Percentiles rank a stretch among this genome's conserved stretches.
Evolutionary conservation across 2,329 filamentous ascomycete species (phyloP).

Genomic region (Neofusicoccum umdonicola): DNA sequence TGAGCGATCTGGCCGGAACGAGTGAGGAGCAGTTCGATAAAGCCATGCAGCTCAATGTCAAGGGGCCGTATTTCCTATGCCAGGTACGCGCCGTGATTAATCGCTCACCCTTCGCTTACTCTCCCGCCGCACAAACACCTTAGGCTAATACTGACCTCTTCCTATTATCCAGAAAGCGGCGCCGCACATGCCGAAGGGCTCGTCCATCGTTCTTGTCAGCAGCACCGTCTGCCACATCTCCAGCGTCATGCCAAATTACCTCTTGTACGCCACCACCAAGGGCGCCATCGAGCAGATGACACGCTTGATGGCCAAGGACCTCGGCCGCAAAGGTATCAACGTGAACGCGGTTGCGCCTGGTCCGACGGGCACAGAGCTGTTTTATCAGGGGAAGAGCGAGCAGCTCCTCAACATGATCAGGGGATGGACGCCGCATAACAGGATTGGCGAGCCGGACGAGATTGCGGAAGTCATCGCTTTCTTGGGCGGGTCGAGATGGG

Average conservation of each 20-base stretch:
- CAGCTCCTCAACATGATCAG: constrained; percentile 36
- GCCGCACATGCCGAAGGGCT: constrained; percentile 50
- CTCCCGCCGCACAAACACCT: not conserved
- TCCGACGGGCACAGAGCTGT: constrained; percentile 55
- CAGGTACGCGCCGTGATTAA: not conserved
- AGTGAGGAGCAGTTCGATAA: constrained; percentile 54
- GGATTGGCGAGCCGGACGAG: constrained; percentile 27
- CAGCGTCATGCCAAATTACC: constrained; percentile 50
- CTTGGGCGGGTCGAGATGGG: constrained; percentile 22
- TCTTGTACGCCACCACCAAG: constrained; percentile 47
- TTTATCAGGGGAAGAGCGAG: constrained; percentile 38
- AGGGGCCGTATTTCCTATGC: constrained; percentile 37
- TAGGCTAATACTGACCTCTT: constrained; percentile 2
- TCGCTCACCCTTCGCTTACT: not conserved
- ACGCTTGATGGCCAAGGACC: constrained; percentile 55
- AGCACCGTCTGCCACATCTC: constrained; percentile 44
- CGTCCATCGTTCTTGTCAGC: constrained; percentile 16
- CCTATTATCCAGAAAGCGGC: constrained; percentile 41
- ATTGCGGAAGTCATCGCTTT: constrained; percentile 27
- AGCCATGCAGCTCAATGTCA: constrained; percentile 55
- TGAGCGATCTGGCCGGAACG: constrained; percentile 46
- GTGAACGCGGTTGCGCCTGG: constrained; percentile 55
- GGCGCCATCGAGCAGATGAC: constrained; percentile 61
- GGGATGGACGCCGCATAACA: not conserved
- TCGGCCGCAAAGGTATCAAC: constrained; percentile 50